Percentiles rank a stretch among this genome's conserved stretches.
Conservation (phyloP, 139 green algal species). For the Dunaliella sp. region DNA sequence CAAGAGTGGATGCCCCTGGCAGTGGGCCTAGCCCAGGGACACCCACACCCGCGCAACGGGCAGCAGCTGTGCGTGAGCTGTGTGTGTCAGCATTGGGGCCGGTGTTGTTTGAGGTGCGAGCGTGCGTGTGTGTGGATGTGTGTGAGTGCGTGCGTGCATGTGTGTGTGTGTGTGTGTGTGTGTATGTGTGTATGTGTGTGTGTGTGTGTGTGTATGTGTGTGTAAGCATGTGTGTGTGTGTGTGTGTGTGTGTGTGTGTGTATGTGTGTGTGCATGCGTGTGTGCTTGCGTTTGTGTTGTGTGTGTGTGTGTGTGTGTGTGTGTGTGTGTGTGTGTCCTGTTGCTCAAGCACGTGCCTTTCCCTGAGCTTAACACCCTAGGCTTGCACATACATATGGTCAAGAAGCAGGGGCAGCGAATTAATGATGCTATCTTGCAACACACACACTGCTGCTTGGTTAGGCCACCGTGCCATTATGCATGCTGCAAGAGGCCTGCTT, state of each 20-base stretch:
- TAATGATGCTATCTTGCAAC: too few relatives aligned
- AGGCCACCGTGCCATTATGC: too few relatives aligned
- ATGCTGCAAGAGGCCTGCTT: too few relatives aligned
- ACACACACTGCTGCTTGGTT: too few relatives aligned
- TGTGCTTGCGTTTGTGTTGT: not conserved
- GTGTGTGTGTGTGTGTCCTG: too few relatives aligned
- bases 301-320: too few relatives aligned
- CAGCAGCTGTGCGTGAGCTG: slow-evolving; percentile 28
- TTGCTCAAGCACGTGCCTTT: too few relatives aligned
- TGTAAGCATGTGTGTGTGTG: too few relatives aligned
- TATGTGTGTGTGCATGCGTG: not conserved
- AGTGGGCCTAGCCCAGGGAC: not conserved
- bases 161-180: not conserved
- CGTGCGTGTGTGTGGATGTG: not conserved
- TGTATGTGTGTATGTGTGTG: not conserved
- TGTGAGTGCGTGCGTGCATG: not conserved
- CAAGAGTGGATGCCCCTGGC: slow-evolving; percentile 1
- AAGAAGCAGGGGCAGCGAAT: too few relatives aligned
- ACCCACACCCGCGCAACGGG: slow-evolving; percentile 20
- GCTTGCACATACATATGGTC: too few relatives aligned
- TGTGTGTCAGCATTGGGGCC: slow-evolving; percentile 32
- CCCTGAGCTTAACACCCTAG: too few relatives aligned
- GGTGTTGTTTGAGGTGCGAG: slow-evolving; percentile 30
- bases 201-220: not conserved
- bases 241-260: too few relatives aligned